Evolutionary conservation across 306 rosid genomes (phyloP).

Genomic region (Senna siamea): DNA sequence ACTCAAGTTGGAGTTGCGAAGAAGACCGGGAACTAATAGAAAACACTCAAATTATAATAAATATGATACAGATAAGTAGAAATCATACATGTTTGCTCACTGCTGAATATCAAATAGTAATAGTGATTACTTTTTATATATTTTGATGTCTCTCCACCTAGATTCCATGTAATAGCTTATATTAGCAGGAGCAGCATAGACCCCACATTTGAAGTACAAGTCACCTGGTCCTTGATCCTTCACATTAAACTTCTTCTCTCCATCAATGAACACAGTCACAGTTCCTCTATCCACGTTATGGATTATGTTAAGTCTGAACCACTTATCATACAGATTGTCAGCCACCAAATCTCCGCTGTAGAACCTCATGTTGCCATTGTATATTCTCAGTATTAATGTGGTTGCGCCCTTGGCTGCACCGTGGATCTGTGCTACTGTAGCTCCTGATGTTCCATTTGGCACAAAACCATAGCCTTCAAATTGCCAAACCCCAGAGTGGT

Average conservation of each 20-base stretch:
- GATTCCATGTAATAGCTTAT: slow-evolving; percentile 46
- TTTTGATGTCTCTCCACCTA: slow-evolving; percentile 45
- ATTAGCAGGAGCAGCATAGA: slow-evolving; percentile 39
- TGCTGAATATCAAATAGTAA: too few species aligned
- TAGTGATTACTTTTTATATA: slow-evolving; percentile 19
- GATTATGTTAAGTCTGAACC: slow-evolving; percentile 51
- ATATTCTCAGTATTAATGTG: slow-evolving; percentile 44
- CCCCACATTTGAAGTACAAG: slow-evolving; percentile 49
- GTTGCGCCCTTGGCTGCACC: slow-evolving; percentile 49
- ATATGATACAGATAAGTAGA: too few species aligned
- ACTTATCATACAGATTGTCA: slow-evolving; percentile 47
- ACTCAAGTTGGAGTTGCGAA: too few species aligned
- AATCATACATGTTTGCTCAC: too few species aligned
- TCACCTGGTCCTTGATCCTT: slow-evolving; percentile 45
- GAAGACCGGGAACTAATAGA: too few species aligned
- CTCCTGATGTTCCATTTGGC: slow-evolving; percentile 57
- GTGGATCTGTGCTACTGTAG: slow-evolving; percentile 50
- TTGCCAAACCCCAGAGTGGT: slow-evolving; percentile 56
- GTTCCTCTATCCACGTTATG: slow-evolving; percentile 49
- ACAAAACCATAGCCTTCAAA: slow-evolving; percentile 59
- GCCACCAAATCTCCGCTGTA: slow-evolving; percentile 40
- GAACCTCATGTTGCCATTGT: slow-evolving; percentile 49
- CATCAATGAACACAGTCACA: slow-evolving; percentile 42
- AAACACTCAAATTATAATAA: too few species aligned
- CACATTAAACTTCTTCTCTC: slow-evolving; percentile 27